These are phyloP conservation scores for Wallacemonas sp. DNA, from an alignment of 208 protist species.

Conservation along the genomic window DNA sequence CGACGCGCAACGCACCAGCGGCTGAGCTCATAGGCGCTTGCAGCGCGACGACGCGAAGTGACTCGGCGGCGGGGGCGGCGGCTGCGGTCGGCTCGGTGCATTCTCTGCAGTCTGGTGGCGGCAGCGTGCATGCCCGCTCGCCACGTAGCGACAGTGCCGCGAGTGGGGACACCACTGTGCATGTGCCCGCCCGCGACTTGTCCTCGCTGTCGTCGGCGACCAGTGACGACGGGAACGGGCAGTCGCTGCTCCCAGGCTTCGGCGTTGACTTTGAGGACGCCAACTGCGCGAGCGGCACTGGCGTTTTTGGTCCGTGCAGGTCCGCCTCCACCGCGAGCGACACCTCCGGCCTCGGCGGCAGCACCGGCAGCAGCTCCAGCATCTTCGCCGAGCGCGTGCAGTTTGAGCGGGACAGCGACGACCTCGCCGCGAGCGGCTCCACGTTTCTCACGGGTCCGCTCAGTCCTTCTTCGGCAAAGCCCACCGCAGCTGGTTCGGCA, in stretches of 20 bases:
- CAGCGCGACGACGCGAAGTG: not conserved
- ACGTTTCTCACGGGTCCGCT: not conserved
- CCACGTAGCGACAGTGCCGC: not conserved
- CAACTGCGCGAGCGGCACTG: not conserved
- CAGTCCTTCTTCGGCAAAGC: no score
- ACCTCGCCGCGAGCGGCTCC: not conserved
- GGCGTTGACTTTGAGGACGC: not conserved
- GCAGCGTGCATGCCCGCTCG: no score
- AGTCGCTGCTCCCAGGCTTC: not conserved
- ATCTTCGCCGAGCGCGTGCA: conserved; percentile 16
- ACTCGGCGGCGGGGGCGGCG: not conserved
- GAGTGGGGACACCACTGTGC: conserved; percentile 5
- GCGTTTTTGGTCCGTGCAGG: conserved; percentile 37
- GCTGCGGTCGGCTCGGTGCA: not conserved
- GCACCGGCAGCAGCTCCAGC: not conserved
- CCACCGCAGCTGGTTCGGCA: no score
- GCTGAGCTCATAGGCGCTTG: not conserved
- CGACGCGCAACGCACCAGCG: no score
- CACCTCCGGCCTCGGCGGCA: not conserved
- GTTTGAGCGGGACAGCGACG: conserved; percentile 6
- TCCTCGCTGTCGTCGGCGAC: not conserved
- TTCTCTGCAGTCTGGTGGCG: no score
- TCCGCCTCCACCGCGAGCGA: conserved; percentile 11
- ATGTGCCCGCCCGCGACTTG: not conserved
- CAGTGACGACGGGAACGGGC: not conserved